Evolutionary conservation across 1,139 yeast genomes (phyloP), one percentile per base, ranked within the genome.

Genomic region (Hemisphaericaspora xylanilytica): DNA sequence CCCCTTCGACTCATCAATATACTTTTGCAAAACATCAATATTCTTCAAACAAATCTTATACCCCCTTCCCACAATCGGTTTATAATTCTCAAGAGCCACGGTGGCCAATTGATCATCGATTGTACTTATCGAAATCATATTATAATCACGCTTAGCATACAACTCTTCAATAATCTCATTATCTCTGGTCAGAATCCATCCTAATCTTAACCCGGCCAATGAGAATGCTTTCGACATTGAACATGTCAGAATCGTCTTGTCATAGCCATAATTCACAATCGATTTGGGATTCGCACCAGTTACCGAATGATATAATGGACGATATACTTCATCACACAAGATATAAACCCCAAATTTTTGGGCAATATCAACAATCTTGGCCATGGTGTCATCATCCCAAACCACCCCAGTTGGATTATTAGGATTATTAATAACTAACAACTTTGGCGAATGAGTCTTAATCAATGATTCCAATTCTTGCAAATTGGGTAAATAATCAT

Each of bases 171-270:
- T 40, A 10, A 73, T 49, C 1, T 40, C 37, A 17, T 45, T 44
- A 46, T 71, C 63, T 26, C 59, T 57, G 7, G 73, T 51, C 2
- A 66, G 73, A 10, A 77, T 56, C 82, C 83, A 78, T 5, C 83
- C 82, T 24, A 76, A 41, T 34, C 83, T 58, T 21, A 77, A 53
- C 2, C 82, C 82, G 5, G 83, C 82, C 40, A 75, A 56, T 0
- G 81, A 67, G 49, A 69, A 77, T 2, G 81, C 78, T 50, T 78
- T 78, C 22, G 81, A 75, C 57, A 70, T 69, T 3, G 80, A 73
- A 5, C 77, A 67, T 0, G 81, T 74, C 8, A 74, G 65, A 29
- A 77, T 62, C 3, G 76, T 69, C 42, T 65, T 66, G 1, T 63
- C 63, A 45, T 75, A 74, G 4, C 63, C 65, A 28, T 75, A 56